Conservation (phyloP, 2,329 filamentous ascomycete genomes). For the Penicillium sumatraense region DNA sequence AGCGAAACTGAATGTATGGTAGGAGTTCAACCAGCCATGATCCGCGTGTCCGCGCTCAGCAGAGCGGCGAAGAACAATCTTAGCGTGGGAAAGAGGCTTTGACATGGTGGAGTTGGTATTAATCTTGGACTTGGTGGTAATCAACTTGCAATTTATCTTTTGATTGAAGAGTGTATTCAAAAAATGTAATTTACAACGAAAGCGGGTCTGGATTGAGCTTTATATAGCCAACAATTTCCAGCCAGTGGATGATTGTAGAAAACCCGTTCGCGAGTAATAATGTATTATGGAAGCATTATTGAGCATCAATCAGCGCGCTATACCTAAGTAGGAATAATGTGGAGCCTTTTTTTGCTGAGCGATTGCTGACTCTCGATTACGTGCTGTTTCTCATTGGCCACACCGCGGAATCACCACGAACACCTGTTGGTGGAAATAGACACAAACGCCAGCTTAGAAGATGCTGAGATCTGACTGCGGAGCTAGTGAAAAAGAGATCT, state of each 20-base stretch:
- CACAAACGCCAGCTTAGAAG: not conserved
- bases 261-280: not conserved
- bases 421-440: not conserved
- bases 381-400: not conserved
- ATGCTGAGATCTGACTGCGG: not conserved
- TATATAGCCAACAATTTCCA: slow-evolving; percentile 13
- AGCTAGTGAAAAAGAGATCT: not conserved
- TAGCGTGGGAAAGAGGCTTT: slow-evolving; percentile 67
- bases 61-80: slow-evolving; percentile 76
- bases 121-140: not conserved
- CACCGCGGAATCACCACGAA: not conserved
- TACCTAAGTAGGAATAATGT: not conserved
- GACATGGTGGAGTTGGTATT: slow-evolving; percentile 55
- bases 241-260: slow-evolving; percentile 17
- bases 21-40: slow-evolving; percentile 86
- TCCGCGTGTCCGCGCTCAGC: slow-evolving; percentile 74
- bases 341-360: slow-evolving; percentile 3
- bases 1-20: slow-evolving; percentile 85
- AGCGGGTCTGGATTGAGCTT: not conserved
- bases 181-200: not conserved
- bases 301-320: slow-evolving; percentile 20
- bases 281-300: slow-evolving; percentile 27
- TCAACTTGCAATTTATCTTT: not conserved
- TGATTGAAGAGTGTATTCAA: not conserved
- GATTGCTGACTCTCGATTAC: slow-evolving; percentile 6